These are phyloP conservation scores for Solanum pimpinellifolium DNA, from an alignment of 257 asterid species.

Conservation along the genomic window DNA sequence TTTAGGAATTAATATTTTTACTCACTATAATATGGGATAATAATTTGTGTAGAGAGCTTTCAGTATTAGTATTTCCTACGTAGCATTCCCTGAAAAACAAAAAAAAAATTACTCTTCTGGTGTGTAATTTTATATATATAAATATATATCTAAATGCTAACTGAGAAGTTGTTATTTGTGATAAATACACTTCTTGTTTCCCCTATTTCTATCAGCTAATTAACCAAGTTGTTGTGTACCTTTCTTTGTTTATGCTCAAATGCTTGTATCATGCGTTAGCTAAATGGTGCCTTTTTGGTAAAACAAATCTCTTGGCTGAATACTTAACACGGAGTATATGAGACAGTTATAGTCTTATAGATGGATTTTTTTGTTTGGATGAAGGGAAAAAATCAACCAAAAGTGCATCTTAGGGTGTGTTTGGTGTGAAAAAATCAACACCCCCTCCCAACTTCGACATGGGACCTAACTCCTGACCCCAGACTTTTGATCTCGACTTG, in stretches of 20 bases:
- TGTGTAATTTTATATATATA: neutral
- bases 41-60: constrained; percentile 6
- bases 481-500: neutral
- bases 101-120: neutral
- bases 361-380: no score
- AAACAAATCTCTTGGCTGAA: neutral
- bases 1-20: neutral
- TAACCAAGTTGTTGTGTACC: neutral
- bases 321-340: no score
- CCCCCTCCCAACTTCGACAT: no score
- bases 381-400: no score
- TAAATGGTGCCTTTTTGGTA: neutral
- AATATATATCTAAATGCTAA: neutral
- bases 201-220: neutral
- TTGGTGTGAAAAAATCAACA: no score
- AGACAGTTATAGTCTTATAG: no score
- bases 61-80: neutral
- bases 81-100: neutral
- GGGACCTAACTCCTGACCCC: neutral
- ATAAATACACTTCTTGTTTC: neutral
- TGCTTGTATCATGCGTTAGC: neutral
- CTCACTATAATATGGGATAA: neutral
- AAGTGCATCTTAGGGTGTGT: no score
- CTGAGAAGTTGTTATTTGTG: neutral
- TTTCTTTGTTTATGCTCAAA: neutral